Base-by-base conservation (phyloP, 768 basidiomycete species). In the Omphalotus guepiniiformis region DNA sequence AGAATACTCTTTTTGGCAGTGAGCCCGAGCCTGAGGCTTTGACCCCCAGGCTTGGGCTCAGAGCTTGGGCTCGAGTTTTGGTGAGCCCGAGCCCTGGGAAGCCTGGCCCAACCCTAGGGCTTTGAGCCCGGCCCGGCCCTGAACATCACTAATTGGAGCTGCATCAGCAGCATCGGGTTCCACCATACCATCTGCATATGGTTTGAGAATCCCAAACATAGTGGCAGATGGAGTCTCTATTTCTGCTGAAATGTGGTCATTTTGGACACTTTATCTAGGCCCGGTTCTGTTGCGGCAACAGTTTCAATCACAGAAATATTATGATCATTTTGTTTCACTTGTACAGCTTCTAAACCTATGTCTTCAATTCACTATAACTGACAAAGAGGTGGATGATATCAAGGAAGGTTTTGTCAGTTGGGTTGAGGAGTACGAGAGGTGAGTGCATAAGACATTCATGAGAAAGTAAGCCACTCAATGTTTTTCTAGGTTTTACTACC, bases 81-180 rank as follows among this genome's bases (percentile, higher is more conserved):
- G n/a, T n/a, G n/a, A n/a, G n/a, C n/a, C n/a, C n/a, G n/a, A n/a
- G n/a, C n/a, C n/a, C n/a, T n/a, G n/a, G n/a, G n/a, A n/a, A n/a
- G n/a, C n/a, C n/a, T n/a, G n/a, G n/a, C n/a, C n/a, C n/a, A n/a
- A n/a, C n/a, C n/a, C n/a, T n/a, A n/a, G n/a, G n/a, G n/a, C n/a
- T n/a, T n/a, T n/a, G n/a, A n/a, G n/a, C n/a, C n/a, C n/a, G n/a
- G n/a, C n/a, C n/a, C n/a, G n/a, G n/a, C n/a, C n/a, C n/a, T n/a
- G n/a, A n/a, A n/a, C n/a, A n/a, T n/a, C n/a, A n/a, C n/a, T n/a
- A 21, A 61, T 72, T 21, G 68, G 73, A 0, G 41, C 50, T 3
- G 70, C 62, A 26, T 68, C 65, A 0, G 62, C 60, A 1, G 34
- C n/a, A 19, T 55, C 67, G 0, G 56, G 62, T 6, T 19, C 22